Conservation (phyloP, 352 stramenopile species). For the Globisporangium radiosum region DNA sequence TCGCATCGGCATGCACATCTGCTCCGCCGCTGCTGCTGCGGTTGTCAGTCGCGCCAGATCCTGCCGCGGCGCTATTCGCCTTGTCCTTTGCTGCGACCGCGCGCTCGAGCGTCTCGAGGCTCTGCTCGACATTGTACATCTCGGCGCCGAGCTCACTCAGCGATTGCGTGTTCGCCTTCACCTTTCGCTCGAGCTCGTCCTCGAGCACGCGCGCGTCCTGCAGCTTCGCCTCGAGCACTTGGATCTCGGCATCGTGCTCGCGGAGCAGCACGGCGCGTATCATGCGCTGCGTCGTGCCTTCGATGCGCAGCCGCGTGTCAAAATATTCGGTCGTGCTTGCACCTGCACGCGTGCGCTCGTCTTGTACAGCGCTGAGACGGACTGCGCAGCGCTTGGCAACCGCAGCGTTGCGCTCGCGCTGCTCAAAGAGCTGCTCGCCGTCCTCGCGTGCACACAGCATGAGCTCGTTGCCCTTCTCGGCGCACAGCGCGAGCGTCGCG, state of each 20-base stretch:
- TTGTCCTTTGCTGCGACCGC: slow-evolving; percentile 16
- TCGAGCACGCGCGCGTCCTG: slow-evolving; percentile 2
- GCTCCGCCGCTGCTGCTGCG: not conserved
- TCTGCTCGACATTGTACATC: slow-evolving; percentile 38
- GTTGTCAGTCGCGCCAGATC: not conserved
- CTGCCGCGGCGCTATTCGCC: not conserved
- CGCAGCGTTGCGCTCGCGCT: slow-evolving; percentile 20
- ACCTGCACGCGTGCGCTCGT: slow-evolving; percentile 27
- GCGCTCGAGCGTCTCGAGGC: slow-evolving; percentile 16
- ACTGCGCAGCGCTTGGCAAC: slow-evolving; percentile 22
- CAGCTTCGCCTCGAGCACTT: slow-evolving; percentile 22
- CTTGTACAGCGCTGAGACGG: slow-evolving; percentile 23
- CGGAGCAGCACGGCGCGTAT: slow-evolving; percentile 33
- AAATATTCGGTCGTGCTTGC: slow-evolving; percentile 42
- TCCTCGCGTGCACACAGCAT: slow-evolving; percentile 53
- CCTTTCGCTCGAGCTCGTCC: slow-evolving; percentile 2
- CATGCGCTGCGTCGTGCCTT: slow-evolving; percentile 48
- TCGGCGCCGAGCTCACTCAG: slow-evolving; percentile 30
- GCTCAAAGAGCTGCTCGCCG: slow-evolving; percentile 39
- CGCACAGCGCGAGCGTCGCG: slow-evolving; percentile 23
- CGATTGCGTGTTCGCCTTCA: slow-evolving; percentile 17
- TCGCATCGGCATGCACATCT: not conserved
- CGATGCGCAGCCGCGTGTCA: slow-evolving; percentile 47
- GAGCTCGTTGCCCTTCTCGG: slow-evolving; percentile 48
- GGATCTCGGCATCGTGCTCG: slow-evolving; percentile 33